These are phyloP conservation scores for Diaporthe batatas DNA, from an alignment of 2,329 filamentous ascomycete genomes.

Conservation along the genomic window DNA sequence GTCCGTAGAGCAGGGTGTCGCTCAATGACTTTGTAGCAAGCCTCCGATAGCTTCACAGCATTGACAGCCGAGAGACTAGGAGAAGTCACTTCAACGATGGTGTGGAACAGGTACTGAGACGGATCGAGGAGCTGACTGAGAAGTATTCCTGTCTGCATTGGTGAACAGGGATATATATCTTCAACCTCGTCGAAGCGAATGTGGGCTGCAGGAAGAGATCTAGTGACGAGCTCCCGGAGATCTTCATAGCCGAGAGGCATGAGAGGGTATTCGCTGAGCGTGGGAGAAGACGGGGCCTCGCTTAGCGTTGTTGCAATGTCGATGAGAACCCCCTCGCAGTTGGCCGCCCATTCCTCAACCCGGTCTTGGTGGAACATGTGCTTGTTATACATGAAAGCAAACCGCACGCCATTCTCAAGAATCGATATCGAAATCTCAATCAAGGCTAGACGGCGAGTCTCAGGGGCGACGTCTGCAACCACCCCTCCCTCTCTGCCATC, in stretches of 20 bases:
- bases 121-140: constrained; percentile 45
- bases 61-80: constrained; percentile 16
- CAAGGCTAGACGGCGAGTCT: constrained; percentile 15
- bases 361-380: constrained; percentile 13
- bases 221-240: constrained; percentile 41
- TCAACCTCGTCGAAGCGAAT: constrained; percentile 44
- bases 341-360: background rate
- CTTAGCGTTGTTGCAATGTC: background rate
- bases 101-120: constrained; percentile 45
- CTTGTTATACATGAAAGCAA: constrained; percentile 2
- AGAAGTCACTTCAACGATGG: constrained; percentile 42
- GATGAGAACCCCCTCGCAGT: background rate
- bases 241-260: constrained; percentile 44
- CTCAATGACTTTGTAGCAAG: constrained; percentile 44
- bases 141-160: constrained; percentile 46
- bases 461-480: background rate
- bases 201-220: constrained; percentile 38
- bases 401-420: constrained; percentile 1
- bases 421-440: constrained; percentile 10
- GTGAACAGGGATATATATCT: constrained; percentile 47
- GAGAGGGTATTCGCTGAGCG: constrained; percentile 47
- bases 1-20: constrained; percentile 45
- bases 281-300: constrained; percentile 42
- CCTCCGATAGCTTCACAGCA: constrained; percentile 35
- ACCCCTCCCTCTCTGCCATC: background rate